Evolutionary conservation across 2,329 filamentous ascomycete species (phyloP), one percentile per base, ranked within the genome.

Genomic region (Microascus cirrosus): DNA sequence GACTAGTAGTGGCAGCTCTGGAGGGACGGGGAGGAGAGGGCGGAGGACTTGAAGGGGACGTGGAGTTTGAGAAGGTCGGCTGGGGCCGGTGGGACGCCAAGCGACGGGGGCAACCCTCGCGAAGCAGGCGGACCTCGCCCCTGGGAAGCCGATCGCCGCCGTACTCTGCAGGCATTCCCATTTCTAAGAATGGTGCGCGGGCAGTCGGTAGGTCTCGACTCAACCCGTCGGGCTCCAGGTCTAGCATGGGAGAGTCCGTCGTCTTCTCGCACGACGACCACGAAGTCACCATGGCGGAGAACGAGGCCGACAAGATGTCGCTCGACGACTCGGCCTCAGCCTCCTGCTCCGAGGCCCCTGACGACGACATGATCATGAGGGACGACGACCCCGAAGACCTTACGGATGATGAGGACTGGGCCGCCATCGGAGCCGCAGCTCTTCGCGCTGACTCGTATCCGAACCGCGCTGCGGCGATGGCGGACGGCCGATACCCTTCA

Each of bases 391-490:
- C 89, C 60, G 86, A 88, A 63, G 90, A 96, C 67, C 82, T 89
- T 60, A 97, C 94, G 25, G 94, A 97, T 68, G 90, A 96, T 68
- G 93, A 97, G 72, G 92, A 97, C 72, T 96, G 93, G 92, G 90
- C 89, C 53, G 84, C 88, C 56, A 87, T 96, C 61, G 93, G 91
- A 58, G 90, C 92, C 34, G 90, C 88, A 58, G 89, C 90, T 63
- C 80, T 96, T 64, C 85, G 92, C 62, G 81, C 82, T 60, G 79
- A 80, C 54, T 86, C 83, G 7, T 85, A 85, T 65, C 77, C 80
- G 58, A 79, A 73, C 65, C 80, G 76, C 64, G 75, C 70, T 8
- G 74, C 77, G 58, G 73, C 85, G 78, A 63, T 67, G 54, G 59
- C 54, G 13, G 58, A 55, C n/a, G 61, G 61, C 51, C 59, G 59